These are phyloP conservation scores for Nannochloris sp. DNA, from an alignment of 139 green algal species.

Conservation along the genomic window DNA sequence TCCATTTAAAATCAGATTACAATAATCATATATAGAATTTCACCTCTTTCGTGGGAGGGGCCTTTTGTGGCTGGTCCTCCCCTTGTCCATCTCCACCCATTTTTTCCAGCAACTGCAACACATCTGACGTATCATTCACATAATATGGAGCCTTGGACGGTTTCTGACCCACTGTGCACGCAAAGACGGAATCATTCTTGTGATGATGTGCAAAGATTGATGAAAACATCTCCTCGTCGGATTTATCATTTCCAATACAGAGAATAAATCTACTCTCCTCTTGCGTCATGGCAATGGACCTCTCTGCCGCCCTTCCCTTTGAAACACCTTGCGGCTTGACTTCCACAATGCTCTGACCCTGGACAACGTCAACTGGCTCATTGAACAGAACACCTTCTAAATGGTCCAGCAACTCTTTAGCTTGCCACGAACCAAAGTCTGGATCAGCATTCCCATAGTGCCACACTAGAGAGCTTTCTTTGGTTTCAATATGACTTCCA, in stretches of 20 bases:
- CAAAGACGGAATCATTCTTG: conserved; percentile 70
- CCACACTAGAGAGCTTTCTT: conserved; percentile 88
- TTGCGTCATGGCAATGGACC: conserved; percentile 40
- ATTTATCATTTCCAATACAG: conserved; percentile 94
- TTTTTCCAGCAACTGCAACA: conserved; percentile 47
- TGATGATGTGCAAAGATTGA: conserved; percentile 43
- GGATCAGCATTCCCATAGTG: conserved; percentile 92
- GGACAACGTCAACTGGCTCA: conserved; percentile 74
- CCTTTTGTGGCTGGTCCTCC: background rate
- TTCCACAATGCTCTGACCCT: conserved; percentile 77
- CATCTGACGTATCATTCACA: conserved; percentile 85
- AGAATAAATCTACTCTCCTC: conserved; percentile 79
- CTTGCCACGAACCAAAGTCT: conserved; percentile 94
- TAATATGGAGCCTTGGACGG: conserved; percentile 91
- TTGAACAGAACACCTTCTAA: conserved; percentile 89
- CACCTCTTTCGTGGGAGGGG: background rate
- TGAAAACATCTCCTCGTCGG: conserved; percentile 97
- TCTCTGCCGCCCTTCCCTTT: conserved; percentile 74
- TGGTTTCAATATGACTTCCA: conserved; percentile 83
- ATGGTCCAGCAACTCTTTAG: conserved; percentile 98
- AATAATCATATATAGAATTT: conserved; percentile 1
- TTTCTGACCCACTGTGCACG: conserved; percentile 93
- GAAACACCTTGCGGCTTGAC: conserved; percentile 75
- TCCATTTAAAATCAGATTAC: background rate
- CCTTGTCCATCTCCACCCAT: background rate